phyloP scores from a whole-genome alignment of 1,284 basidiomycete genomes.

The Trichosporon inkin region DNA sequence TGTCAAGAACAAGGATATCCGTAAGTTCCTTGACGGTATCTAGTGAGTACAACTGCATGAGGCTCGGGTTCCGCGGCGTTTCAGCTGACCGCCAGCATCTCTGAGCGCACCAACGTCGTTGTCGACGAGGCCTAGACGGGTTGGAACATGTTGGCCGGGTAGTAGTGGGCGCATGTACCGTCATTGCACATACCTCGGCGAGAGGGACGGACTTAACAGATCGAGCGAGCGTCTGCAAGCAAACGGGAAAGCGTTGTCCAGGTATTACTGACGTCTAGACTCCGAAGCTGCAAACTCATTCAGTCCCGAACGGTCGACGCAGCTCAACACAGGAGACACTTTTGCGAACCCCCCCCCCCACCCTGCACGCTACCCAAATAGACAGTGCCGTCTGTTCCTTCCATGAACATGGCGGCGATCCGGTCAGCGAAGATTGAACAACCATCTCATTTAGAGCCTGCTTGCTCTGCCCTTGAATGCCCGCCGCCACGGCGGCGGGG shows the following conservation, averaged over 20 bases:
- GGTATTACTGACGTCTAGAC: not conserved
- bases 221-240: not conserved
- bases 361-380: slow-evolving; percentile 41
- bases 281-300: not conserved
- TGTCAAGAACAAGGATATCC: slow-evolving; percentile 97
- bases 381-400: slow-evolving; percentile 46
- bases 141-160: slow-evolving; percentile 22
- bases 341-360: not conserved
- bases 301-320: not conserved
- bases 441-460: slow-evolving; percentile 47
- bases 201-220: slow-evolving; percentile 4
- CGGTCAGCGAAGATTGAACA: slow-evolving; percentile 43
- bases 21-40: slow-evolving; percentile 65
- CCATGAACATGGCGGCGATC: slow-evolving; percentile 45
- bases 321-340: not conserved
- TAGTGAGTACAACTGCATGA: slow-evolving; percentile 57
- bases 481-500: slow-evolving; percentile 21
- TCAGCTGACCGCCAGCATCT: slow-evolving; percentile 24
- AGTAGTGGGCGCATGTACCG: slow-evolving; percentile 26
- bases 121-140: slow-evolving; percentile 31
- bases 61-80: too few relatives aligned
- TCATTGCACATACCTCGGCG: slow-evolving; percentile 17
- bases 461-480: slow-evolving; percentile 41
- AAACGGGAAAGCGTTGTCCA: not conserved
- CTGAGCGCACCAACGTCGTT: slow-evolving; percentile 41